Evolutionary conservation across 768 basidiomycete species (phyloP), one percentile per base, ranked within the genome.

Genomic region (Austroboletus eburneus): DNA sequence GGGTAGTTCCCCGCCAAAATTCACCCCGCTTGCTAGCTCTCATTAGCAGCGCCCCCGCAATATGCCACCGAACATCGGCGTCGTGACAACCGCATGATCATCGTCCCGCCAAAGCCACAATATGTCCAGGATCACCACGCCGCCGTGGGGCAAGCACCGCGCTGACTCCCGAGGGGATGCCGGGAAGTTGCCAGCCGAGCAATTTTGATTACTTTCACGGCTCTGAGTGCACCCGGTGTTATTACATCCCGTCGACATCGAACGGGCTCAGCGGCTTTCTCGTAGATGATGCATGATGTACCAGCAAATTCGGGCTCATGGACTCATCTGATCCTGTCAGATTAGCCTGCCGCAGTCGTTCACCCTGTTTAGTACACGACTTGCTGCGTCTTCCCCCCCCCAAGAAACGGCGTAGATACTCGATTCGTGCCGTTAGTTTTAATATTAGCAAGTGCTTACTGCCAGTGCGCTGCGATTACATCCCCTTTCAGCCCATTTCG

Each of bases 201-300:
- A 50, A 52, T 35, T 32, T 13, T 39, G 46, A 57, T 61, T 54
- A 63, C 59, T 59, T n/a, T 48, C 51, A 55, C 35, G 34, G 41
- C 30, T 33, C 32, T 43, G 43, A 47, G 50, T 55, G 45, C 33
- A 46, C 43, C 45, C 37, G 48, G 56, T 44, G 44, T 50, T 42
- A 52, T 21, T 48, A 46, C 43, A 39, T 46, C 42, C 32, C 49
- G 23, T 49, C 48, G 57, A 46, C 58, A 58, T 49, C 53, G 49
- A 46, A 17, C 20, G 45, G 45, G 32, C 50, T 27, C 41, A 45
- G n/a, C n/a, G n/a, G n/a, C 30, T 36, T 43, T 38, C 38, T 62
- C 53, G 59, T 60, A 60, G 49, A 49, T 56, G 57, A 59, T 63
- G 57, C 38, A n/a, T n/a, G n/a, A n/a, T n/a, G n/a, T n/a, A 54